Percentiles rank a stretch among this genome's conserved stretches.
These are phyloP conservation scores for Ogataea pilisensis DNA, from an alignment of 805 yeast genomes.

Conservation along the genomic window DNA sequence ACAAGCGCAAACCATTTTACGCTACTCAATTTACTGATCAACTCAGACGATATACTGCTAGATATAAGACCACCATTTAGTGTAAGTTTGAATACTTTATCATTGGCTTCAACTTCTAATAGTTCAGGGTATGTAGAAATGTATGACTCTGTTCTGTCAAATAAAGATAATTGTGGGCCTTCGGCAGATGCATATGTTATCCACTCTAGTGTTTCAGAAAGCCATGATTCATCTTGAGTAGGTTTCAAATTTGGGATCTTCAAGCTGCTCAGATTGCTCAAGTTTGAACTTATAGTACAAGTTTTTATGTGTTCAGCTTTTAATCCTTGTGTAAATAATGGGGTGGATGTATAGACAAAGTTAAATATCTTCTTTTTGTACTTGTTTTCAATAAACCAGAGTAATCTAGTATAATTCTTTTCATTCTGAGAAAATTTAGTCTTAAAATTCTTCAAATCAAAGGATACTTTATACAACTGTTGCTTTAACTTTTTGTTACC, in stretches of 20 bases:
- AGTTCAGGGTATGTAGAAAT: slow-evolving; percentile 23
- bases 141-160: slow-evolving; percentile 18
- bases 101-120: slow-evolving; percentile 7
- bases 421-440: slow-evolving; percentile 5
- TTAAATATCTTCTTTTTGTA: slow-evolving; percentile 1
- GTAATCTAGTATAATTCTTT: slow-evolving; percentile 23
- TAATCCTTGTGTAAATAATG: not conserved
- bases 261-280: slow-evolving; percentile 10
- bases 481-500: slow-evolving; percentile 20
- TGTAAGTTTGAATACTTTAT: slow-evolving; percentile 12
- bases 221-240: slow-evolving; percentile 18
- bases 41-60: not conserved
- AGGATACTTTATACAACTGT: slow-evolving; percentile 21
- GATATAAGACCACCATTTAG: slow-evolving; percentile 20
- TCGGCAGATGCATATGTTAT: slow-evolving; percentile 23
- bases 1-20: slow-evolving; percentile 23
- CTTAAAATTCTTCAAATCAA: slow-evolving; percentile 16
- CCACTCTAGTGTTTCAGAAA: slow-evolving; percentile 28
- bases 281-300: not conserved
- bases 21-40: not conserved
- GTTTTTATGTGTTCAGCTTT: not conserved
- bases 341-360: not conserved
- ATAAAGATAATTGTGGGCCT: slow-evolving; percentile 23
- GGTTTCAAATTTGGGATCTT: slow-evolving; percentile 18
- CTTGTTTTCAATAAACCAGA: slow-evolving; percentile 31